Conservation (phyloP, 257 asterid genomes). For the Solanum phureja region DNA sequence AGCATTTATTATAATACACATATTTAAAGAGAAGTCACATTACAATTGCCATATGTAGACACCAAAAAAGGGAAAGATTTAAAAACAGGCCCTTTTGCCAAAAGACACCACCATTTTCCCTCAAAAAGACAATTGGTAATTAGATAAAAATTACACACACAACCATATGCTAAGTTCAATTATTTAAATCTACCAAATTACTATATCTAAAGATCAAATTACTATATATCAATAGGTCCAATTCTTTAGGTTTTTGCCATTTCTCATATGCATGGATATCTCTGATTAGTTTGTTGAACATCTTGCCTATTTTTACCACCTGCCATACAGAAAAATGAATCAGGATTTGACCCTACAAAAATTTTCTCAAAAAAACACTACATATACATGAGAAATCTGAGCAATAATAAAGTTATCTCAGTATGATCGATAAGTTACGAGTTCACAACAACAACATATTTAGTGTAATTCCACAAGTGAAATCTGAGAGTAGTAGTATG, state of each 20-base stretch:
- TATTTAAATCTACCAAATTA: neutral
- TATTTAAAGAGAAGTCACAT: neutral
- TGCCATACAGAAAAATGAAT: neutral
- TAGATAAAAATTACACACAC: neutral
- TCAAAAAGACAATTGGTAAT: neutral
- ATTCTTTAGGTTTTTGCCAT: neutral
- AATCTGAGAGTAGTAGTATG: neutral
- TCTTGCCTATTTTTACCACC: slow-evolving; percentile 5
- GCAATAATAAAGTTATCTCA: neutral
- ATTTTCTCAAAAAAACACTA: neutral
- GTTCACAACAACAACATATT: neutral
- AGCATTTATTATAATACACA: neutral
- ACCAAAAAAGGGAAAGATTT: neutral
- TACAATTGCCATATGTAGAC: neutral
- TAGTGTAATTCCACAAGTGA: neutral
- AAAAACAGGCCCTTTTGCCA: neutral
- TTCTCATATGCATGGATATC: neutral
- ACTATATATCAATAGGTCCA: neutral
- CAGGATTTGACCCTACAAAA: neutral
- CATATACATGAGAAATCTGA: too few relatives aligned
- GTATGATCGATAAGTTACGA: neutral
- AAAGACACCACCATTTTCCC: neutral
- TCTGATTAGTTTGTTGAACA: neutral
- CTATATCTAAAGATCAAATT: neutral
- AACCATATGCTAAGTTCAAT: neutral